phyloP scores from a whole-genome alignment of 352 stramenopile genomes.

The Globisporangium acanthophoron region DNA sequence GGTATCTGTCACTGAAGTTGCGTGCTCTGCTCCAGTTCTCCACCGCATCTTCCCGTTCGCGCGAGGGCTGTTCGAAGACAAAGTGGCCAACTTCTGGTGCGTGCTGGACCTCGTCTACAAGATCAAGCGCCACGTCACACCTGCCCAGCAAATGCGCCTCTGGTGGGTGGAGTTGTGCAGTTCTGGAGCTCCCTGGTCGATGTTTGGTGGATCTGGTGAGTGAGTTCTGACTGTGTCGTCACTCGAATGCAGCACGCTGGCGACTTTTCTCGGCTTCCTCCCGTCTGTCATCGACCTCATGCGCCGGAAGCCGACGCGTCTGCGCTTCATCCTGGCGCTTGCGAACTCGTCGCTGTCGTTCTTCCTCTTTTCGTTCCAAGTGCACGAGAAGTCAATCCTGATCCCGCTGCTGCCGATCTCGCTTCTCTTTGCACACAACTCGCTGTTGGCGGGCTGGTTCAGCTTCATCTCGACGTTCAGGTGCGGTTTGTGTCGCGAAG shows the following conservation, averaged over 20 bases:
- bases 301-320: conserved; percentile 53
- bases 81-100: conserved; percentile 97
- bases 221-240: not conserved
- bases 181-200: not conserved
- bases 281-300: conserved; percentile 75
- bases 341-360: conserved; percentile 89
- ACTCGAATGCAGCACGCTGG: conserved; percentile 32
- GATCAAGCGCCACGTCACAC: conserved; percentile 46
- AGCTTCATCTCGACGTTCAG: conserved; percentile 80
- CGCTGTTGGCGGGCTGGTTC: conserved; percentile 70
- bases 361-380: conserved; percentile 97
- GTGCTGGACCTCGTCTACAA: conserved; percentile 82
- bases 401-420: conserved; percentile 89
- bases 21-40: conserved; percentile 49
- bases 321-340: conserved; percentile 79
- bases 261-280: conserved; percentile 86
- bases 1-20: not conserved
- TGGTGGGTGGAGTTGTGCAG: conserved; percentile 28
- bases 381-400: conserved; percentile 97
- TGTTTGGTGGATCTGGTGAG: not conserved
- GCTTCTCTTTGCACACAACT: conserved; percentile 68
- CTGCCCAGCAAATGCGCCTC: conserved; percentile 60
- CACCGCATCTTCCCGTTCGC: conserved; percentile 94
- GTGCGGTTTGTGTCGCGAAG: conserved; percentile 19
- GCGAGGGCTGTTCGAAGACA: conserved; percentile 97